These are phyloP conservation scores for Pseudogymnoascus sp. DNA, from an alignment of 2,329 filamentous ascomycete species.

Conservation along the genomic window DNA sequence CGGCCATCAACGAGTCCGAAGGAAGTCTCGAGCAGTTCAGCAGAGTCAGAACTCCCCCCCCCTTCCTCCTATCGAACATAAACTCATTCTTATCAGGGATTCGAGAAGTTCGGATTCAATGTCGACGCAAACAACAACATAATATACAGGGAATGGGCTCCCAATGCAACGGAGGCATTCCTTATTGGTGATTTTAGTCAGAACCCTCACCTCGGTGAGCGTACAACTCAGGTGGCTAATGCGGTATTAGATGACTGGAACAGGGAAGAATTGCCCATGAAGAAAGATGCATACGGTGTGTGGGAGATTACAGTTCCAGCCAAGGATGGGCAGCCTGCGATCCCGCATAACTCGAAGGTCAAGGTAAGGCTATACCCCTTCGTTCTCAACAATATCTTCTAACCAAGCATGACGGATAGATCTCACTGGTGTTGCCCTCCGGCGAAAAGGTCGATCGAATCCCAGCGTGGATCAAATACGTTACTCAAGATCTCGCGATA, in stretches of 20 bases:
- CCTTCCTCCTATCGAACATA: slow-evolving; percentile 7
- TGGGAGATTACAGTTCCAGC: slow-evolving; percentile 77
- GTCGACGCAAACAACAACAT: slow-evolving; percentile 77
- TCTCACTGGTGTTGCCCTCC: slow-evolving; percentile 71
- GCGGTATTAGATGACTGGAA: slow-evolving; percentile 69
- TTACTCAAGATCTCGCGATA: slow-evolving; percentile 83
- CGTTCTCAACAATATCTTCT: neutral
- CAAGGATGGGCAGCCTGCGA: slow-evolving; percentile 65
- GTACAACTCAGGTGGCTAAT: slow-evolving; percentile 16
- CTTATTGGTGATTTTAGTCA: slow-evolving; percentile 91
- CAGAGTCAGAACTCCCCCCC: slow-evolving; percentile 45
- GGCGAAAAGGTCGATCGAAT: slow-evolving; percentile 80
- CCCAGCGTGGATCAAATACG: slow-evolving; percentile 94
- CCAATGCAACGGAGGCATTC: slow-evolving; percentile 75
- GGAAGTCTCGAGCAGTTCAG: slow-evolving; percentile 90
- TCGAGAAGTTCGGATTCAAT: slow-evolving; percentile 79
- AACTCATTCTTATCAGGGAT: slow-evolving; percentile 51
- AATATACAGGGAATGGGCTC: slow-evolving; percentile 91
- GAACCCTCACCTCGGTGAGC: slow-evolving; percentile 16
- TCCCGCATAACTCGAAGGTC: slow-evolving; percentile 89
- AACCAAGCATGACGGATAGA: slow-evolving; percentile 41
- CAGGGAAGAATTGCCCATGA: slow-evolving; percentile 76
- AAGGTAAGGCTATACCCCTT: slow-evolving; percentile 53
- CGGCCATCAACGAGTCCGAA: slow-evolving; percentile 72
- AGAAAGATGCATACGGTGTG: slow-evolving; percentile 73